These are phyloP conservation scores for Withania somnifera DNA, from an alignment of 305 asterid genomes.

Conservation along the genomic window DNA sequence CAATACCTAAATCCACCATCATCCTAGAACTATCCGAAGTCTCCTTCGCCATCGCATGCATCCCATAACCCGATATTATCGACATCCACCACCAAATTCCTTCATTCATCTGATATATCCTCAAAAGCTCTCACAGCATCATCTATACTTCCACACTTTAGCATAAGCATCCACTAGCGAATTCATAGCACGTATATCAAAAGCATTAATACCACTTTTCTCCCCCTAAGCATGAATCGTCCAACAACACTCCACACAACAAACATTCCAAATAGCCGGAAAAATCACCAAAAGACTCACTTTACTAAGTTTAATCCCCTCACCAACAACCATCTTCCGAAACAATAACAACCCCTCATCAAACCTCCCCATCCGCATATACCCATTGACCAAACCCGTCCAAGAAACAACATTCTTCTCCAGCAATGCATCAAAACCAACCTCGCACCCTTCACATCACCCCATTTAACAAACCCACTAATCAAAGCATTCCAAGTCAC, in stretches of 20 bases:
- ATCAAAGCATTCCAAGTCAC: slow-evolving; percentile 78
- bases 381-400: slow-evolving; percentile 78
- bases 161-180: slow-evolving; percentile 65
- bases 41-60: slow-evolving; percentile 68
- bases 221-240: slow-evolving; percentile 52
- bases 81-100: slow-evolving; percentile 71
- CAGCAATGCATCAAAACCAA: slow-evolving; percentile 45
- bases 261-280: slow-evolving; percentile 63
- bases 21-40: slow-evolving; percentile 34
- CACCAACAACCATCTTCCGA: slow-evolving; percentile 36
- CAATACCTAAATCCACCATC: slow-evolving; percentile 37
- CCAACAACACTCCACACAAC: slow-evolving; percentile 41
- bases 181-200: slow-evolving; percentile 59
- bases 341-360: slow-evolving; percentile 48
- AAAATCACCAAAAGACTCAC: slow-evolving; percentile 59
- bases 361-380: slow-evolving; percentile 34
- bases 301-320: slow-evolving; percentile 51
- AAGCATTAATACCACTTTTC: slow-evolving; percentile 40
- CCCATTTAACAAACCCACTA: slow-evolving; percentile 61
- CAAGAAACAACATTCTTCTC: slow-evolving; percentile 68
- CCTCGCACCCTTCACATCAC: slow-evolving; percentile 45
- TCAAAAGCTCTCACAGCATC: slow-evolving; percentile 38
- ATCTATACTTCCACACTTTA: slow-evolving; percentile 48
- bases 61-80: slow-evolving; percentile 55
- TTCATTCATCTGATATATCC: slow-evolving; percentile 32